Percentiles rank a stretch among this genome's conserved stretches.
Conservation (phyloP, 371 early-diverging fungal genomes). For the Mortierella sp. region DNA sequence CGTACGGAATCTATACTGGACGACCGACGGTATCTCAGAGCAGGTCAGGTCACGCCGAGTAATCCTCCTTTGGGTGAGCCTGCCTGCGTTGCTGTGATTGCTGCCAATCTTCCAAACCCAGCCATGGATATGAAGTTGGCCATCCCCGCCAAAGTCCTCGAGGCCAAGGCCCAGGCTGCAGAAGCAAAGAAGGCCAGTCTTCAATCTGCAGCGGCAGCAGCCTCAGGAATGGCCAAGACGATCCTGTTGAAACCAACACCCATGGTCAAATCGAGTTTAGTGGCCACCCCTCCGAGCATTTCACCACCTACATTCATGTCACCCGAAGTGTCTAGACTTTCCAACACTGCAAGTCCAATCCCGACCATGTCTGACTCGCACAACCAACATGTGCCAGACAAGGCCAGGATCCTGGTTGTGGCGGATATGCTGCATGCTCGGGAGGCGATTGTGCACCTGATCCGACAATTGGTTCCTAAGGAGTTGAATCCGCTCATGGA, state of each 20-base stretch:
- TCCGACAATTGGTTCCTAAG: slow-evolving; percentile 36
- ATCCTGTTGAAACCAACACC: too few relatives aligned
- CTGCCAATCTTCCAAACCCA: slow-evolving; percentile 46
- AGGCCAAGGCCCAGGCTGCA: slow-evolving; percentile 20
- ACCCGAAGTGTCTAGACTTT: too few relatives aligned
- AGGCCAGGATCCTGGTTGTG: slow-evolving; percentile 38
- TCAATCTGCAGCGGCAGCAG: background rate
- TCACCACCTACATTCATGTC: too few relatives aligned
- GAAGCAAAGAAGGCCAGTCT: slow-evolving; percentile 18
- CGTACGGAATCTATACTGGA: slow-evolving; percentile 40
- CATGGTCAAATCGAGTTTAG: too few relatives aligned
- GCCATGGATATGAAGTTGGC: slow-evolving; percentile 39
- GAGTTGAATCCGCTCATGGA: slow-evolving; percentile 27
- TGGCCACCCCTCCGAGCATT: too few relatives aligned
- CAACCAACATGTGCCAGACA: background rate
- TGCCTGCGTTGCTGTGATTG: slow-evolving; percentile 36
- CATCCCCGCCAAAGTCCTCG: slow-evolving; percentile 34
- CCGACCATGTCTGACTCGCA: too few relatives aligned
- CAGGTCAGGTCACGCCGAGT: slow-evolving; percentile 33
- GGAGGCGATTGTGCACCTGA: slow-evolving; percentile 37
- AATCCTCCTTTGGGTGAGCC: slow-evolving; percentile 49
- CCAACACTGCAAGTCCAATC: too few relatives aligned
- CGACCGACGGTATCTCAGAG: slow-evolving; percentile 40
- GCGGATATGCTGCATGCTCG: slow-evolving; percentile 38
- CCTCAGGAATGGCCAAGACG: too few relatives aligned